Conservation (phyloP, 1,139 yeast genomes). For the Zygosaccharomyces pseudobailii region DNA sequence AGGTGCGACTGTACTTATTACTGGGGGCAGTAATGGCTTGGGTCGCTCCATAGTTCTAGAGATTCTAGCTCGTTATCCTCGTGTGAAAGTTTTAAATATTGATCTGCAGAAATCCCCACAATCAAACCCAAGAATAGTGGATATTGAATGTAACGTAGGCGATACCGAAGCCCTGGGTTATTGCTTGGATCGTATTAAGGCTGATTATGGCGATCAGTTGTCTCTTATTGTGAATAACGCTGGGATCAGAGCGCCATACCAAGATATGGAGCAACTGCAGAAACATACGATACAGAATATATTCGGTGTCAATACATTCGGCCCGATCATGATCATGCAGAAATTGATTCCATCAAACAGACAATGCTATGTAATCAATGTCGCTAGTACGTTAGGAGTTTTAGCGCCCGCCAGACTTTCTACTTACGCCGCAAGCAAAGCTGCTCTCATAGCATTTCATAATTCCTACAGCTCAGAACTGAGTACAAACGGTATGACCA, state of each 20-base stretch:
- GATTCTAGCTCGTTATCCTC: constrained; percentile 32
- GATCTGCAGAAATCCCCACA: constrained; percentile 42
- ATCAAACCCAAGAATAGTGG: constrained; percentile 30
- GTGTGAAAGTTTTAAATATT: constrained; percentile 42
- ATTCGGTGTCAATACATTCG: constrained; percentile 52
- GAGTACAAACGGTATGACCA: constrained; percentile 16
- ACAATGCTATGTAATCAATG: constrained; percentile 52
- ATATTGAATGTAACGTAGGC: constrained; percentile 48
- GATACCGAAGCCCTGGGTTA: constrained; percentile 34
- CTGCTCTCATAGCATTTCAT: constrained; percentile 54
- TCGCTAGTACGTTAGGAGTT: constrained; percentile 67
- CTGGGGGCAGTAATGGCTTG: constrained; percentile 65
- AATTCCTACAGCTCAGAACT: constrained; percentile 55
- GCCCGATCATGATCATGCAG: constrained; percentile 53
- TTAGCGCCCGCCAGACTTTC: constrained; percentile 68
- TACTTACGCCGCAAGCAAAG: constrained; percentile 61
- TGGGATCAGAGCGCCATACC: constrained; percentile 52
- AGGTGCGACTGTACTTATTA: constrained; percentile 38
- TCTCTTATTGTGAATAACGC: constrained; percentile 70
- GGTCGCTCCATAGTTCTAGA: constrained; percentile 45
- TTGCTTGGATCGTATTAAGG: constrained; percentile 35
- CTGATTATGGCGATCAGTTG: constrained; percentile 34
- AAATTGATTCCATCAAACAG: constrained; percentile 34
- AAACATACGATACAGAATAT: constrained; percentile 35
- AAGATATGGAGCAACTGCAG: constrained; percentile 35